phyloP scores from a whole-genome alignment of 805 yeast genomes.

The Cyberlindnera mississippiensis region DNA sequence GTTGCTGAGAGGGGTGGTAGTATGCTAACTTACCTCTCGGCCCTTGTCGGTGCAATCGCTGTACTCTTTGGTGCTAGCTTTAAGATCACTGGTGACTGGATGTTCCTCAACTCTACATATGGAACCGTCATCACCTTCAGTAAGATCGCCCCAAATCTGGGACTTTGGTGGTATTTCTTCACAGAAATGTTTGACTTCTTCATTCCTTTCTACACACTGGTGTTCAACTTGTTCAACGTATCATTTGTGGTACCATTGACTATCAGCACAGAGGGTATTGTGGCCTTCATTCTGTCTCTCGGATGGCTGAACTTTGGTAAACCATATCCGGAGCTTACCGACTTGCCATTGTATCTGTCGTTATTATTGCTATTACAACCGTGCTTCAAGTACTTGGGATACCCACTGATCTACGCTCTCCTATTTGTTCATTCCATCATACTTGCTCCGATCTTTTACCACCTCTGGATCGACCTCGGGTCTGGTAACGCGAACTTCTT shows the following conservation, averaged over 20 bases:
- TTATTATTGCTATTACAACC: constrained; percentile 46
- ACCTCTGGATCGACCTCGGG: constrained; percentile 90
- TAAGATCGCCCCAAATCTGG: constrained; percentile 84
- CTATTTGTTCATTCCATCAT: constrained; percentile 55
- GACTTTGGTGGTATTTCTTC: constrained; percentile 98
- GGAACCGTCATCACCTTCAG: constrained; percentile 54
- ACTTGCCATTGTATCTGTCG: constrained; percentile 53
- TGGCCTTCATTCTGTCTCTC: constrained; percentile 45
- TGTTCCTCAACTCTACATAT: constrained; percentile 51
- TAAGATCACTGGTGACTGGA: constrained; percentile 36
- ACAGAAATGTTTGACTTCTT: constrained; percentile 92
- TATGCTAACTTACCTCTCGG: constrained; percentile 26
- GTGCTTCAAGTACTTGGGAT: constrained; percentile 42
- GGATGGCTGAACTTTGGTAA: constrained; percentile 64
- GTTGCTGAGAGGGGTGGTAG: constrained; percentile 14
- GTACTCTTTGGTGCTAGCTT: constrained; percentile 37
- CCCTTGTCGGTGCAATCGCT: constrained; percentile 27
- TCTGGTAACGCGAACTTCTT: constrained; percentile 96
- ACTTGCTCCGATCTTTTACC: constrained; percentile 84
- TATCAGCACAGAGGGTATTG: constrained; percentile 64
- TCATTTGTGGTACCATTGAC: constrained; percentile 72
- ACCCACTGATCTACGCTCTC: constrained; percentile 46
- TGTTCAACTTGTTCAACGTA: constrained; percentile 72
- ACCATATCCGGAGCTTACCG: constrained; percentile 84
- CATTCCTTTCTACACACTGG: constrained; percentile 74